Base-by-base conservation (phyloP, 2,329 filamentous ascomycete species). In the Tolypocladium tropicale region DNA sequence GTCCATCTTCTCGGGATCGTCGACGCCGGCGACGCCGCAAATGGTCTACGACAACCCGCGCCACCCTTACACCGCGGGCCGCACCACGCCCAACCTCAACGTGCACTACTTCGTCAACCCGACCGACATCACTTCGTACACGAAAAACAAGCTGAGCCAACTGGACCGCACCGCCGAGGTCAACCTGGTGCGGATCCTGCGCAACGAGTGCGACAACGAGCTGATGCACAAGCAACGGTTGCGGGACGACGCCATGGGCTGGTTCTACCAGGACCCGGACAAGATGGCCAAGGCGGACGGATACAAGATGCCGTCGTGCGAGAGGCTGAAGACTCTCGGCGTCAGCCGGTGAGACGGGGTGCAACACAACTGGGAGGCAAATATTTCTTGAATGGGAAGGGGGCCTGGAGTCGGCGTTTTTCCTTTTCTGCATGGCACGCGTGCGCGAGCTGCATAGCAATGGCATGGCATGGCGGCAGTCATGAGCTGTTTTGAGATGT, bases 101-200 rank as follows among this genome's bases (percentile, higher is more conserved):
- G 79, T 95, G 54, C 81, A 89, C 58, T 99, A 97, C 75, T 99
- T 82, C 67, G 81, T 97, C 59, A 86, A 95, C 68, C 91, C 91
- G 1, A 69, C 71, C 5, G 92, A 96, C 32, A 81, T 96, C 33
- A 79, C 81, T 32, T 82, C 86, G 37, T 92, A 84, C 69, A 85
- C 79, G 55, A 71, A 80, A 12, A 78, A 81, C 56, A 88, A 94
- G 68, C 82, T 95, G 66, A 75, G 76, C 52, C 81, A 86, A 63
- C 76, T 99, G 34, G 94, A 97, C 69, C 79, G 83, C 61, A 79
- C 78, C 56, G 94, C 91, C 51, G 93, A 97, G 69, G 73, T 81
- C 4, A 82, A 83, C 41, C 89, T 89, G 60, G 76, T 96, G 43
- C 78, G 82, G 53, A 78, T 79, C 37, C 72, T 96, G 54, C 81